Conservation (phyloP, 2,329 filamentous ascomycete species). For the Aspergillus flavus region DNA sequence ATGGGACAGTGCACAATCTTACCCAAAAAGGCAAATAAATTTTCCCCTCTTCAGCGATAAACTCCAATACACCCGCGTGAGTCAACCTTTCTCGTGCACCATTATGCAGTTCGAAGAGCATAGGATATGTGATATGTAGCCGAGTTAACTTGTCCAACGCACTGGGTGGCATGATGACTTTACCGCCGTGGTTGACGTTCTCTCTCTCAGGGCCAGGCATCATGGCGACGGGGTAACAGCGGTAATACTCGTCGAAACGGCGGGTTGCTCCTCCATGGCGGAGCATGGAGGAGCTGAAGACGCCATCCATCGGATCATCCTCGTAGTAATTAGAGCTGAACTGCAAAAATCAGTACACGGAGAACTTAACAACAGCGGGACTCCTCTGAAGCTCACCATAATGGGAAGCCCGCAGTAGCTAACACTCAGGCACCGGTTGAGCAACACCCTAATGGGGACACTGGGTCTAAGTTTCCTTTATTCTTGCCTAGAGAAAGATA, state of each 20-base stretch:
- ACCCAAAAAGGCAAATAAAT: constrained; percentile 97
- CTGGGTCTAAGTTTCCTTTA: not conserved
- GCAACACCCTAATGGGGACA: not conserved
- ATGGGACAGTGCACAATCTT: constrained; percentile 30
- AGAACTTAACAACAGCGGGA: not conserved
- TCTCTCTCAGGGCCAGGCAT: constrained; percentile 85
- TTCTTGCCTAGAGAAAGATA: no score
- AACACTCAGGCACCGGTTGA: not conserved
- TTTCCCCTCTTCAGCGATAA: constrained; percentile 94
- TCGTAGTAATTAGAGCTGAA: constrained; percentile 55
- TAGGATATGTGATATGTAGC: constrained; percentile 94
- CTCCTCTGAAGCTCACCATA: constrained; percentile 28
- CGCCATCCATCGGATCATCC: constrained; percentile 55
- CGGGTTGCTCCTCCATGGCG: constrained; percentile 58
- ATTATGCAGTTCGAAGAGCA: constrained; percentile 95
- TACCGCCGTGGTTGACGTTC: constrained; percentile 92
- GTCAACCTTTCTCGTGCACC: constrained; percentile 77
- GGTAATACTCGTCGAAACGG: constrained; percentile 97
- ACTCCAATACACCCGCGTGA: constrained; percentile 94
- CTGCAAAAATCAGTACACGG: constrained; percentile 30
- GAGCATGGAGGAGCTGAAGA: constrained; percentile 58
- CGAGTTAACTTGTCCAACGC: constrained; percentile 95
- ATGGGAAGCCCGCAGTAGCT: constrained; percentile 1
- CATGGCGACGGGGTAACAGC: constrained; percentile 95
- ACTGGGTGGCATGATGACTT: constrained; percentile 95